Base-by-base conservation (phyloP, 805 yeast genomes). In the Blastobotrys parvus region DNA sequence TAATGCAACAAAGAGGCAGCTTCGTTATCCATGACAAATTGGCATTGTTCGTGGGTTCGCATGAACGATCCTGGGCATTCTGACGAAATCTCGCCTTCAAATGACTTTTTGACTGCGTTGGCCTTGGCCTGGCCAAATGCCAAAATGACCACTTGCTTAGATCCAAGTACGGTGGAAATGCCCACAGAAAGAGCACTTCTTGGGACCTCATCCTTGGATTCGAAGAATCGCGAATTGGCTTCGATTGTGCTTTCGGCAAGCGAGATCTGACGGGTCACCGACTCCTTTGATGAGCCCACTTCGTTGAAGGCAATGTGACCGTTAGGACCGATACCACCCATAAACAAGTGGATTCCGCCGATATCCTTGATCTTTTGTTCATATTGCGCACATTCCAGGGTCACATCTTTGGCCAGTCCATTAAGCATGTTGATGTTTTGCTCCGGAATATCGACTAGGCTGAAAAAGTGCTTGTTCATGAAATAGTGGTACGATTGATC, bases 261-360 rank as follows among this genome's bases (percentile, higher is more conserved):
- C 2, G 55, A 51, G 32, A 76, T 74, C 45, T 60, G 58, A 46
- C 81, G 61, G 2, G 81, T 76, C 22, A 44, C 56, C 7, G 74
- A 66, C 45, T 59, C 56, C 45, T 75, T 65, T 2, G 65, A 21
- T 4, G 77, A 71, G 7, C 81, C 81, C 15, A 70, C 64, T 59
- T 76, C 80, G 58, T 76, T 76, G 53, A 76, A 76, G 1, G 81
- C 80, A 51, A 76, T 63, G 55, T 76, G 80, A 23, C 80, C 81
- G 52, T 76, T 77, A 13, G 78, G 75, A 1, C 82, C 80, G 52
- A 76, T 62, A 1, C 80, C 82, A 4, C 80, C 80, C 52, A 76
- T 53, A 50, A 75, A 76, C 42, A 76, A 60, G 52, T 76, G 66
- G 46, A 76, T 73, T 33, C 72, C 64, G 13, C 79, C 80, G 47